These are phyloP conservation scores for Fusarium sp. DNA, from an alignment of 2,329 filamentous ascomycete species.

Conservation along the genomic window DNA sequence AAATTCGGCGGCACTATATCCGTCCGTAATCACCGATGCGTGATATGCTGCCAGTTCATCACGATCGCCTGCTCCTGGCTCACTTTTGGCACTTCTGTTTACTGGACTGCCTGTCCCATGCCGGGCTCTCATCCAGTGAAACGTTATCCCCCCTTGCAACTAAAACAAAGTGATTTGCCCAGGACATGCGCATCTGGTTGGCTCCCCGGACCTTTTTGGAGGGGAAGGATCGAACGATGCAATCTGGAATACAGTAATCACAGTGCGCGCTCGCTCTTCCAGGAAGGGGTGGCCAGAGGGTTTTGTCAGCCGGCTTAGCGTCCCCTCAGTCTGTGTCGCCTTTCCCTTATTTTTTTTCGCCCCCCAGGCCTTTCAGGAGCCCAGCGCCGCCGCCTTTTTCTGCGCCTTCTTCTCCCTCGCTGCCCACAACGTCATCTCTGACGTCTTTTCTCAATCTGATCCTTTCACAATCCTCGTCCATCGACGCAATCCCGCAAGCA, in stretches of 20 bases:
- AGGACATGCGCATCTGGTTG: constrained; percentile 28
- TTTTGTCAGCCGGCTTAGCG: constrained; percentile 43
- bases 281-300: constrained; percentile 23
- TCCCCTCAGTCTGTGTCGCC: constrained; percentile 23
- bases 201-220: constrained; percentile 34
- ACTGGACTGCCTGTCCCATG: constrained; percentile 4
- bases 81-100: constrained; percentile 28
- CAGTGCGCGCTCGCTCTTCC: constrained; percentile 10
- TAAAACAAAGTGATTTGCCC: constrained; percentile 15
- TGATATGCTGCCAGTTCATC: constrained; percentile 15
- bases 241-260: constrained; percentile 44
- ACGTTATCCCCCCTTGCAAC: constrained; percentile 15
- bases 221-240: constrained; percentile 49
- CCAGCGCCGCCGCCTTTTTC: constrained; percentile 54
- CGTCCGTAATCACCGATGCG: constrained; percentile 21
- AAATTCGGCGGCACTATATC: constrained; percentile 2
- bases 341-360: constrained; percentile 40
- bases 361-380: constrained; percentile 48
- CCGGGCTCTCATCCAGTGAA: constrained; percentile 24
- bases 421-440: constrained; percentile 65
- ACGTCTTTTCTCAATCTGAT: constrained; percentile 61
- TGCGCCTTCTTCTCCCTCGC: constrained; percentile 56
- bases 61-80: constrained; percentile 34
- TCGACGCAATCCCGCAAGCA: constrained; percentile 53
- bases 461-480: constrained; percentile 55